phyloP scores from a whole-genome alignment of 2,329 filamentous ascomycete species.

The Cercospora brassicicola region DNA sequence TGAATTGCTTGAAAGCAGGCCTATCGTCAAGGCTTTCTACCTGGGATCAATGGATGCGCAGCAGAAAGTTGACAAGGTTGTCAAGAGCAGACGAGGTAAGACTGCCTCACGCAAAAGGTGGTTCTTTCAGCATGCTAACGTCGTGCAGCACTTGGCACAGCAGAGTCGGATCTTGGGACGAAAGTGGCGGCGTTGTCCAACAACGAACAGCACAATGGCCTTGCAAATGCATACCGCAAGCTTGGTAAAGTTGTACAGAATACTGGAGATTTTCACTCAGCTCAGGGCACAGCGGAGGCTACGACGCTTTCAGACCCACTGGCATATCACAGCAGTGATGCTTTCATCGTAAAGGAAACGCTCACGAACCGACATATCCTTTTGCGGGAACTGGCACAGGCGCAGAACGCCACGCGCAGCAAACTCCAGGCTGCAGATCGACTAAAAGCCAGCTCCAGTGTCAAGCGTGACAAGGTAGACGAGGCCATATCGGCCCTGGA shows the following conservation, averaged over 20 bases:
- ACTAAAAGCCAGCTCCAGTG: constrained; percentile 80
- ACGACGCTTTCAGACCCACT: constrained; percentile 92
- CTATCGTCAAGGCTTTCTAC: constrained; percentile 93
- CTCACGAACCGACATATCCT: constrained; percentile 97
- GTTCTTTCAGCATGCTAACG: constrained; percentile 34
- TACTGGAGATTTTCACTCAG: constrained; percentile 91
- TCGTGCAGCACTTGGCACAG: constrained; percentile 75
- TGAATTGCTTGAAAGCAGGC: constrained; percentile 84
- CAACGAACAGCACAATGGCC: constrained; percentile 84
- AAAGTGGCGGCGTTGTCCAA: constrained; percentile 83
- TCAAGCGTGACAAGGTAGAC: constrained; percentile 92
- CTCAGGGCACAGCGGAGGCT: constrained; percentile 93
- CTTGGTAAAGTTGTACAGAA: constrained; percentile 91
- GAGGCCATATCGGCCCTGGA: constrained; percentile 91
- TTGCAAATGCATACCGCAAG: constrained; percentile 89
- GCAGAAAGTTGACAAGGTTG: constrained; percentile 91
- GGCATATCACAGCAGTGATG: constrained; percentile 91
- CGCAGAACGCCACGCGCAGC: constrained; percentile 78
- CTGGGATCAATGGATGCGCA: constrained; percentile 93
- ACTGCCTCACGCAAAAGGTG: constrained; percentile 14
- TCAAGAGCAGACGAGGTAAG: constrained; percentile 86
- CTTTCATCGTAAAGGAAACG: constrained; percentile 97
- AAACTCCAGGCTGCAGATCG: constrained; percentile 85
- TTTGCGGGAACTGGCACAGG: constrained; percentile 86
- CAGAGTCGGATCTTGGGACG: constrained; percentile 89